Conservation (phyloP, 129 eudicot genomes). For the Flaveria ramosissima region DNA sequence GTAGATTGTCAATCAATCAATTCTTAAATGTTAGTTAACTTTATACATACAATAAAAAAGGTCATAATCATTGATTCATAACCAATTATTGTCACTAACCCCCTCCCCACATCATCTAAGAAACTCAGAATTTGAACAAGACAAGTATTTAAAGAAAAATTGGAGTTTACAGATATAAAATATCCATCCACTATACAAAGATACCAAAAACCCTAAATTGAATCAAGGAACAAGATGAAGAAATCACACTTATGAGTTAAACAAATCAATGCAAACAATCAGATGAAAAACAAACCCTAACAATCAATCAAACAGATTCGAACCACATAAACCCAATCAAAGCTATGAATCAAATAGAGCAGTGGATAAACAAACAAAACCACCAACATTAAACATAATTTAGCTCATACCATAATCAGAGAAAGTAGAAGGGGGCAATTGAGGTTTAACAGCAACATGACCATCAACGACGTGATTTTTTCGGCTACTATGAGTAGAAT, state of each 20-base stretch:
- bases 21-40: not conserved
- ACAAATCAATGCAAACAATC: not conserved
- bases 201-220: too few species aligned
- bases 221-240: constrained; percentile 7
- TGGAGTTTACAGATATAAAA: not conserved
- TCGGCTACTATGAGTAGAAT: constrained; percentile 23
- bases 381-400: not conserved
- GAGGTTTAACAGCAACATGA: constrained; percentile 46
- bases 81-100: not conserved
- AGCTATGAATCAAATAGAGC: not conserved
- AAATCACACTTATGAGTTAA: not conserved
- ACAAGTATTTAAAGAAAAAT: not conserved
- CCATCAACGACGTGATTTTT: constrained; percentile 33
- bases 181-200: too few species aligned
- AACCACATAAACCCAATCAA: not conserved
- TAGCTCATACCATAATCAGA: constrained; percentile 35
- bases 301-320: not conserved
- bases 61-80: not conserved
- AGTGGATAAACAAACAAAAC: too few species aligned
- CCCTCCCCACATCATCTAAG: not conserved
- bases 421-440: constrained; percentile 34
- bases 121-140: not conserved
- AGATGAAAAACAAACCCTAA: not conserved
- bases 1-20: not conserved
- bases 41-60: not conserved